Evolutionary conservation across 176 grass and related monocot species (phyloP).

Genomic region (Alopecurus myosuroides): DNA sequence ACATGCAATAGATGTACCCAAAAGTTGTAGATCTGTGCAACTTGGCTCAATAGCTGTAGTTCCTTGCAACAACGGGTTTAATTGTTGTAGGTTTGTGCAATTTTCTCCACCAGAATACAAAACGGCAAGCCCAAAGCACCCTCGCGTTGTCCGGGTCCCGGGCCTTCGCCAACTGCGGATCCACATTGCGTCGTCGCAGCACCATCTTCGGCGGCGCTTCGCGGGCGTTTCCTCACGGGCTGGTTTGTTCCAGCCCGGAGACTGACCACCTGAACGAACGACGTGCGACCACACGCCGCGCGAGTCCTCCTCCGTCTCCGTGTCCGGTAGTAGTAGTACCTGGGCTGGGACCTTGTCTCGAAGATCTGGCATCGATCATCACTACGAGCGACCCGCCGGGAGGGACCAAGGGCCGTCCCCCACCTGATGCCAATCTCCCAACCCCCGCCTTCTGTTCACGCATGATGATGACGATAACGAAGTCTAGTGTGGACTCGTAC

Average conservation of each 20-base stretch:
- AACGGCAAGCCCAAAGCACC: background rate
- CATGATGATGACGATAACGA: background rate
- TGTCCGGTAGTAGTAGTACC: background rate
- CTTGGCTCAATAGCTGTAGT: too few species aligned
- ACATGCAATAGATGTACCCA: too few species aligned
- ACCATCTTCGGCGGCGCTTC: background rate
- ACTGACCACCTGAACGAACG: background rate
- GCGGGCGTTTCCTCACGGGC: background rate
- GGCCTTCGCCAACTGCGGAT: background rate
- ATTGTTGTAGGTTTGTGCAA: too few species aligned
- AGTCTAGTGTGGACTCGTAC: background rate
- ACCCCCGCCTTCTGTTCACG: constrained; percentile 19
- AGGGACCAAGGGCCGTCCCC: background rate
- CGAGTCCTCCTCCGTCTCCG: background rate
- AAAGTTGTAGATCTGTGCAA: too few species aligned
- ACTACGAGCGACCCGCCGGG: background rate
- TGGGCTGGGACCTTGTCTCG: background rate
- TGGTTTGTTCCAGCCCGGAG: too few species aligned
- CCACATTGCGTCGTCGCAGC: background rate
- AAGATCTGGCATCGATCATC: constrained; percentile 12
- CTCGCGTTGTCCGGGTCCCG: background rate
- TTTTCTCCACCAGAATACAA: background rate
- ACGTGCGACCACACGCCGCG: constrained; percentile 25
- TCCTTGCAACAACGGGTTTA: too few species aligned
- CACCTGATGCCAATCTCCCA: constrained; percentile 39